Evolutionary conservation across 768 basidiomycete genomes (phyloP), one percentile per base, ranked within the genome.

Genomic region (Russula sp.): DNA sequence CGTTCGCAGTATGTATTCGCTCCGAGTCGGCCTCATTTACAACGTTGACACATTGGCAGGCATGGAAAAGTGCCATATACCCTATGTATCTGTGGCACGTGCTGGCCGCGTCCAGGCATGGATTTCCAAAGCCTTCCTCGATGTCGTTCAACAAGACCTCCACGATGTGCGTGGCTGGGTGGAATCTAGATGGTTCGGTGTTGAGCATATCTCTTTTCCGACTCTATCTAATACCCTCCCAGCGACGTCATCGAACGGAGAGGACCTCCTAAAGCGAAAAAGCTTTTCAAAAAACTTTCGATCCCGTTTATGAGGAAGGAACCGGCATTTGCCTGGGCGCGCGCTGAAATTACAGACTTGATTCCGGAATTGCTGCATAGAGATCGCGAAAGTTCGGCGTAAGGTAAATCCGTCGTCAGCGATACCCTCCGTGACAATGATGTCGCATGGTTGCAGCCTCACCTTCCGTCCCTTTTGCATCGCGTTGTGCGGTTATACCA

Each of bases 61-160:
- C 8, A 55, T 53, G 11, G 34, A 55, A 32, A 48, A 32, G 32
- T n/a, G n/a, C 35, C 16, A 35, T 61, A 37, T 20, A 39, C 35
- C 18, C 2, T 57, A 64, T 14, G 9, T 10, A 13, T 32, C 55
- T 44, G 18, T 67, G 75, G 73, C 47, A 64, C 55, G 45, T 5
- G 13, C 67, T 75, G 20, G 65, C 63, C 35, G 47, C 61, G 8
- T 52, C 66, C 5, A 71, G 66, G 55, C 76, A 77, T 64, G 62
- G 65, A 13, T 69, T 78, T 40, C 70, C 73, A 6, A 77, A 77
- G 68, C 50, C 31, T 53, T 60, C 44, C 14, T 45, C n/a, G 52
- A 49, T 42, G 31, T 53, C 52, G 50, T 5, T 53, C 34, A 16
- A 14, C 34, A 57, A 27, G 47, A 49, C 27, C 34, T 49, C 16